Evolutionary conservation across 2,329 filamentous ascomycete genomes (phyloP).

Genomic region (Chrysoporthe cubensis): DNA sequence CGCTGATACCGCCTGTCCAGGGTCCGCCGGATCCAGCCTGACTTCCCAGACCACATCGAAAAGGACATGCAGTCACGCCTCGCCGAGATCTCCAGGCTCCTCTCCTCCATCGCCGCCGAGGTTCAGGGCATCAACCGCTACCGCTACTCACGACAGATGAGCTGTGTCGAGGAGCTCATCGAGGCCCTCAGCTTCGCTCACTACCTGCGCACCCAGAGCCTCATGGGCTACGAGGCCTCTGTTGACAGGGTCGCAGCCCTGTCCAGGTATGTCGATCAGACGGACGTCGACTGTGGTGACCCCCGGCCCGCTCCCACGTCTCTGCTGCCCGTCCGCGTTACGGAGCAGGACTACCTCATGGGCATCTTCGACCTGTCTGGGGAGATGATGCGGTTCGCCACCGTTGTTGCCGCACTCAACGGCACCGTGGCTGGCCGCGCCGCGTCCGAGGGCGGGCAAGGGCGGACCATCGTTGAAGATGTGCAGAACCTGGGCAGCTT

Average conservation of each 20-base stretch:
- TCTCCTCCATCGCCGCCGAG: conserved; percentile 71
- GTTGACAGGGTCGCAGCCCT: conserved; percentile 48
- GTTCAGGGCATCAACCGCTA: conserved; percentile 78
- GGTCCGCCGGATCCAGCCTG: conserved; percentile 63
- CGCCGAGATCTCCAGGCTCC: conserved; percentile 70
- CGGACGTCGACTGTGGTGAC: conserved; percentile 39
- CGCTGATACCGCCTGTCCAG: conserved; percentile 44
- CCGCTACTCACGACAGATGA: conserved; percentile 80
- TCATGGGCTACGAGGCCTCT: conserved; percentile 72
- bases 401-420: conserved; percentile 80
- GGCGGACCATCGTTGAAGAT: conserved; percentile 73
- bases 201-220: conserved; percentile 77
- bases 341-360: conserved; percentile 83
- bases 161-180: conserved; percentile 90
- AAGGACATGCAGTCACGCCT: conserved; percentile 73
- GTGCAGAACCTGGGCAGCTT: conserved; percentile 76
- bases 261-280: conserved; percentile 35
- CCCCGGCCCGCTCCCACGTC: conserved; percentile 27
- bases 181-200: conserved; percentile 88
- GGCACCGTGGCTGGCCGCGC: conserved; percentile 51
- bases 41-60: conserved; percentile 69
- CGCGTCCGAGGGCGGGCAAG: conserved; percentile 33
- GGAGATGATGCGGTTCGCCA: conserved; percentile 96
- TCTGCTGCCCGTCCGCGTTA: conserved; percentile 59
- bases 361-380: conserved; percentile 93